These are phyloP conservation scores for Psilocybe cubensis DNA, from an alignment of 768 basidiomycete species.

Conservation along the genomic window DNA sequence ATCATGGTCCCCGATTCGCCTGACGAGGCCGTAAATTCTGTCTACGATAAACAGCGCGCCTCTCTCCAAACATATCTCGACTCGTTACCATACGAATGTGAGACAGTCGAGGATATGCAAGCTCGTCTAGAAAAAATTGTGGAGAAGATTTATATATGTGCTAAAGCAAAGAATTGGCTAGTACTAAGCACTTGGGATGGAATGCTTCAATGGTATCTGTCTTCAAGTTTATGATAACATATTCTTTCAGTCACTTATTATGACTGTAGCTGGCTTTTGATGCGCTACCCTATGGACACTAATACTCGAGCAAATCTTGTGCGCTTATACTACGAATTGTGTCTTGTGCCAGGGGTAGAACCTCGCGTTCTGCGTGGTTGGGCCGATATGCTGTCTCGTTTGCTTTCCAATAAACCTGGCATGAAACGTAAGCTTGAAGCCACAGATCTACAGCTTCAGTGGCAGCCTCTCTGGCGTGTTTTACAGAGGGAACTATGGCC, in stretches of 20 bases:
- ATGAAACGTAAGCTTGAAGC: conserved; percentile 67
- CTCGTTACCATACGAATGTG: conserved; percentile 74
- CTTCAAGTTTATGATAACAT: conserved; percentile 1
- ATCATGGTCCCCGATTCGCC: conserved; percentile 45
- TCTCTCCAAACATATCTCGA: conserved; percentile 68
- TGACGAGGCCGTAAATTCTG: conserved; percentile 41
- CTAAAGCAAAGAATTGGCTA: conserved; percentile 77
- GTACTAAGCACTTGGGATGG: conserved; percentile 79
- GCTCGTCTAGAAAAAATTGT: conserved; percentile 69
- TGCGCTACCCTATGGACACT: conserved; percentile 79
- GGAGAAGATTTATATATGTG: conserved; percentile 67
- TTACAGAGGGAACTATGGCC: conserved; percentile 78
- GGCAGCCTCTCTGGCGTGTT: conserved; percentile 77
- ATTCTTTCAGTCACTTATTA: background rate
- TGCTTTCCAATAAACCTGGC: conserved; percentile 69
- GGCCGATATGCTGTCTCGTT: conserved; percentile 78
- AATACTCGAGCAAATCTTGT: conserved; percentile 73
- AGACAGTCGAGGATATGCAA: conserved; percentile 74
- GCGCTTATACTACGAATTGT: conserved; percentile 79
- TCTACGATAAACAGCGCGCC: conserved; percentile 60
- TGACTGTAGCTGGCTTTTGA: conserved; percentile 68
- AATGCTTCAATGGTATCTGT: conserved; percentile 69
- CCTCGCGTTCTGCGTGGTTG: conserved; percentile 71
- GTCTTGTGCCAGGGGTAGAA: conserved; percentile 76
- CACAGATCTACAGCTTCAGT: conserved; percentile 68